Base-by-base conservation (phyloP, 352 stramenopile genomes). In the Globisporangium emineosum region DNA sequence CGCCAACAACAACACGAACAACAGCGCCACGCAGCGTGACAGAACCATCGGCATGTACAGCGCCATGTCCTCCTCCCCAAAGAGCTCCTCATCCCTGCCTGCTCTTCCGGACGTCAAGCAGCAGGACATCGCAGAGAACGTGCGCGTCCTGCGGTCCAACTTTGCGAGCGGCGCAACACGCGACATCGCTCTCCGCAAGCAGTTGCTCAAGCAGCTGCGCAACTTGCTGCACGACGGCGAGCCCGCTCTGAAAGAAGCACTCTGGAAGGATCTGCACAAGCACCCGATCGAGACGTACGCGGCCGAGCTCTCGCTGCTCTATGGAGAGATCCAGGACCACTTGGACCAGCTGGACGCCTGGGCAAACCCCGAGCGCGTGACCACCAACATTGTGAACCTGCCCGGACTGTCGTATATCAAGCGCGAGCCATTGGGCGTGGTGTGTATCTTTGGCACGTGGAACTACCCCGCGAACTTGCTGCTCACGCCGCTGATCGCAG, bases 361-460 rank as follows among this genome's bases (percentile, higher is more conserved):
- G 81, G 53, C 80, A 25, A 76, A 77, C 60, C 79, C 88, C 2
- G 52, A 86, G 62, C 57, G 68, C 15, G 68, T 75, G 15, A n/a
- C 47, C 29, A 91, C 78, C 12, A 84, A 85, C 69, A 43, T 92
- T 45, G 59, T 71, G 15, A 88, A 86, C 65, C 68, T 90, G 0
- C 82, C 84, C 9, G 75, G 84, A 27, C 33, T 73, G 13, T 83
- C 75, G 66, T 91, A 90, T 61, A 67, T 96, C n/a, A 53, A 76
- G 13, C 68, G 66, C 15, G 86, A 95, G 43, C 86, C 88, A 9
- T 71, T 96, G 21, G 89, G 93, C 37, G 83, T 96, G 32, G 89
- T 94, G 7, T 96, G 88, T 35, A 67, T 98, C 75, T 94, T 98
- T 10, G 78, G 84, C 37, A 92, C 88, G 69, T 98, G 90, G 87